Percentiles rank a stretch among this genome's conserved stretches.
phyloP scores from a whole-genome alignment of 2,329 filamentous ascomycete genomes.

The Metarhizium brunneum region DNA sequence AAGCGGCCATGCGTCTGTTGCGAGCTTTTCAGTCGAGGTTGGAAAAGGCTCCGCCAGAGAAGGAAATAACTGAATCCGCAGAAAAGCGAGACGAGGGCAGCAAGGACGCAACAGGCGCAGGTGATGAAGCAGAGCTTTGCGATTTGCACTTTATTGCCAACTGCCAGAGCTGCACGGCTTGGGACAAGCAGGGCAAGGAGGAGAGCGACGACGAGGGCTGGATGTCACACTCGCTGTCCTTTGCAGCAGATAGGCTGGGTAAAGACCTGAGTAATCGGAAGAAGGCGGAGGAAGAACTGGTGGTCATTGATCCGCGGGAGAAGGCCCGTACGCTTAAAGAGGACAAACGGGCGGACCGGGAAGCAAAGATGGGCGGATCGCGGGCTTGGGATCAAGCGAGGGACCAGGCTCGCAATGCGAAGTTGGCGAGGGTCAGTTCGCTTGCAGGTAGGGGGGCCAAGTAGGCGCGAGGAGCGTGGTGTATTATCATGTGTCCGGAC shows the following conservation, averaged over 20 bases:
- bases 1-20: slow-evolving; percentile 59
- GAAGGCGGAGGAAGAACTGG: slow-evolving; percentile 82
- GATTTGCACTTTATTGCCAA: slow-evolving; percentile 94
- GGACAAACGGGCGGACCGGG: slow-evolving; percentile 51
- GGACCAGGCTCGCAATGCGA: slow-evolving; percentile 43
- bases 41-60: slow-evolving; percentile 41
- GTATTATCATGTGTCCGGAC: neutral
- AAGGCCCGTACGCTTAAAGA: slow-evolving; percentile 65
- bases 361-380: slow-evolving; percentile 41
- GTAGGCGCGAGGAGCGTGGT: slow-evolving; percentile 15
- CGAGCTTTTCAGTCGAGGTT: slow-evolving; percentile 74
- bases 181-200: slow-evolving; percentile 58
- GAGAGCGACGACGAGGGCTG: slow-evolving; percentile 61
- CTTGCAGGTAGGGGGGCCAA: slow-evolving; percentile 48
- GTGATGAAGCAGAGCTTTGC: slow-evolving; percentile 68
- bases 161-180: slow-evolving; percentile 83
- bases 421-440: slow-evolving; percentile 43
- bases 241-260: slow-evolving; percentile 80
- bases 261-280: slow-evolving; percentile 87
- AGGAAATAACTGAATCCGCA: slow-evolving; percentile 27
- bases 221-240: slow-evolving; percentile 79
- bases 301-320: slow-evolving; percentile 87
- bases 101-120: slow-evolving; percentile 20
- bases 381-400: slow-evolving; percentile 44
- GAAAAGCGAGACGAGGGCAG: slow-evolving; percentile 23